Conservation (phyloP, 2,329 filamentous ascomycete species). For the Colletotrichum eleusines region DNA sequence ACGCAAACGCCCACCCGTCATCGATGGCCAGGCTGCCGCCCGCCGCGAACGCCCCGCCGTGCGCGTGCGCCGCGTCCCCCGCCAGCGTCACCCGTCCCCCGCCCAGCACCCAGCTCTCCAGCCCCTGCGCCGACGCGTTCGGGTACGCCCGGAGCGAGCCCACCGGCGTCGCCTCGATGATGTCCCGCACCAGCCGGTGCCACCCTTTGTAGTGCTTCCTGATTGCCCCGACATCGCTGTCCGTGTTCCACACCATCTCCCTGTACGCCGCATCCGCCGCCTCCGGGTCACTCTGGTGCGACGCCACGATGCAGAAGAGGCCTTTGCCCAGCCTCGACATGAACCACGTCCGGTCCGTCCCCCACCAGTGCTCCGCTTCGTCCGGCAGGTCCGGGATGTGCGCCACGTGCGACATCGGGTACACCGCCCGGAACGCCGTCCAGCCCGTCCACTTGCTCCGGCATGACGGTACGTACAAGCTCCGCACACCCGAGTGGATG, state of each 20-base stretch:
- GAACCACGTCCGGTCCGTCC: slow-evolving; percentile 57
- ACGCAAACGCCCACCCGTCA: slow-evolving; percentile 56
- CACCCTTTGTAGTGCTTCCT: slow-evolving; percentile 55
- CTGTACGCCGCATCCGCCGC: slow-evolving; percentile 48
- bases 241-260: slow-evolving; percentile 54
- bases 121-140: slow-evolving; percentile 55
- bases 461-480: slow-evolving; percentile 58
- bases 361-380: slow-evolving; percentile 60
- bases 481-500: slow-evolving; percentile 60
- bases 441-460: slow-evolving; percentile 57
- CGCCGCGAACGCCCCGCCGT: slow-evolving; percentile 56
- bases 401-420: slow-evolving; percentile 54
- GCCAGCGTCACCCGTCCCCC: slow-evolving; percentile 52
- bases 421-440: slow-evolving; percentile 59
- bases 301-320: slow-evolving; percentile 59
- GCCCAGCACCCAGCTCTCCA: slow-evolving; percentile 57
- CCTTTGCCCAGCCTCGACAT: slow-evolving; percentile 55
- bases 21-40: slow-evolving; percentile 56
- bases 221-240: slow-evolving; percentile 53
- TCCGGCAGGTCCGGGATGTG: slow-evolving; percentile 54
- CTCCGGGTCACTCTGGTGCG: slow-evolving; percentile 53
- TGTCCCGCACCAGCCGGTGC: slow-evolving; percentile 55
- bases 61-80: slow-evolving; percentile 56
- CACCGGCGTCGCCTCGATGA: slow-evolving; percentile 56
- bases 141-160: slow-evolving; percentile 53